phyloP scores from a whole-genome alignment of 148 eudicot genomes.

The Suaeda aralocaspica region DNA sequence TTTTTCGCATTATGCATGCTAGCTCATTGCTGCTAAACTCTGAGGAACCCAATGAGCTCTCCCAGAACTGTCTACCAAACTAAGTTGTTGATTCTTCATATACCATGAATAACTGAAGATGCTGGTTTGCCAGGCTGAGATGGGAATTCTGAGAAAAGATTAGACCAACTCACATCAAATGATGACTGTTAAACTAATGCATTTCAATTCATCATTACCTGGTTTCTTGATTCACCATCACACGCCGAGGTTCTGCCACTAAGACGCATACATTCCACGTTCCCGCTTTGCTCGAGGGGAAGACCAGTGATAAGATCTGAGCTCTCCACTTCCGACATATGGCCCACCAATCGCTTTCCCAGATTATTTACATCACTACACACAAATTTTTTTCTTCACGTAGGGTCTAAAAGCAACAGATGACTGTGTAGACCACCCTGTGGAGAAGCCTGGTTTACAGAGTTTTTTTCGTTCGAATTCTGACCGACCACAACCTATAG shows the following conservation, averaged over 20 bases:
- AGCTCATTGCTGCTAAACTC: slow-evolving; percentile 29
- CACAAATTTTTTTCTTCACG: slow-evolving; percentile 83
- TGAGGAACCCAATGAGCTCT: slow-evolving; percentile 33
- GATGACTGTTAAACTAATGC: too few relatives aligned
- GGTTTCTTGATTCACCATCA: slow-evolving; percentile 54
- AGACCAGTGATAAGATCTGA: slow-evolving; percentile 39
- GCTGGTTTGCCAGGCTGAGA: slow-evolving; percentile 34
- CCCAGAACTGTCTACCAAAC: slow-evolving; percentile 35
- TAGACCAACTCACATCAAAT: slow-evolving; percentile 57
- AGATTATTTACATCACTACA: slow-evolving; percentile 75
- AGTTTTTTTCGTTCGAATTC: slow-evolving; percentile 37
- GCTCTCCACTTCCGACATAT: slow-evolving; percentile 45
- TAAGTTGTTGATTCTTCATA: slow-evolving; percentile 33
- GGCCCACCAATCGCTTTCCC: slow-evolving; percentile 83
- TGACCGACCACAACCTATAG: slow-evolving; percentile 34
- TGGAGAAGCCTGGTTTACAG: slow-evolving; percentile 34
- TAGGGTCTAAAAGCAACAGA: slow-evolving; percentile 70
- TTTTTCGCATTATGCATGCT: slow-evolving; percentile 27
- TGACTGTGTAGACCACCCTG: slow-evolving; percentile 44
- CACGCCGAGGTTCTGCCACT: slow-evolving; percentile 68
- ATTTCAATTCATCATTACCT: too few relatives aligned
- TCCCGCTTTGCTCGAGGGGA: slow-evolving; percentile 69
- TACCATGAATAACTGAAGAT: slow-evolving; percentile 28
- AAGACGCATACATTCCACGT: slow-evolving; percentile 99
- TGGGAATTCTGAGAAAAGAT: slow-evolving; percentile 47